phyloP scores from a whole-genome alignment of 2,329 filamentous ascomycete genomes.

The Aspergillus aculeatinus region DNA sequence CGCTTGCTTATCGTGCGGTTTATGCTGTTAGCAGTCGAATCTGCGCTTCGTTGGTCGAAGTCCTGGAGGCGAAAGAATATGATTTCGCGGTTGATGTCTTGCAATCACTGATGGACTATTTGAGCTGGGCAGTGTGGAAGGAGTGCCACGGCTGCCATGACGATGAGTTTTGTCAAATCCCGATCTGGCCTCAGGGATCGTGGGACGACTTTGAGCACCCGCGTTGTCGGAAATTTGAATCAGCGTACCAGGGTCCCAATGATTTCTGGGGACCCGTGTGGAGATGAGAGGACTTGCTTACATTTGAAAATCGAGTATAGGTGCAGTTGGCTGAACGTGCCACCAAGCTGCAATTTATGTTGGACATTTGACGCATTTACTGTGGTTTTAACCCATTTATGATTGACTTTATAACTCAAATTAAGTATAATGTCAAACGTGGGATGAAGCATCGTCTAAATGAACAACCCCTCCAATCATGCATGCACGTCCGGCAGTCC shows the following conservation, averaged over 20 bases:
- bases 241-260: neutral
- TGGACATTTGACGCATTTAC: too few species aligned
- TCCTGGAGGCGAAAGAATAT: neutral
- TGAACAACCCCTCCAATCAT: too few species aligned
- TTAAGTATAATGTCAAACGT: too few species aligned
- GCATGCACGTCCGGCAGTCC: too few species aligned
- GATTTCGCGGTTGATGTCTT: neutral
- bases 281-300: neutral
- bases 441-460: too few species aligned
- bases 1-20: neutral
- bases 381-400: too few species aligned
- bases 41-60: neutral
- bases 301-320: too few species aligned
- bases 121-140: neutral
- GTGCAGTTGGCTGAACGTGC: too few species aligned
- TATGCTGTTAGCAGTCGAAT: neutral
- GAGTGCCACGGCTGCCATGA: constrained; percentile 1
- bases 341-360: too few species aligned
- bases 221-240: neutral
- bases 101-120: neutral
- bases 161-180: neutral
- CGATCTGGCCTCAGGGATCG: neutral
- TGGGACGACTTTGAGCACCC: neutral
- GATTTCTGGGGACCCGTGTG: neutral
- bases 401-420: too few species aligned